Percentiles rank a stretch among this genome's conserved stretches.
Conservation (phyloP, 2,329 filamentous ascomycete species). For the Ilyonectria destructans region DNA sequence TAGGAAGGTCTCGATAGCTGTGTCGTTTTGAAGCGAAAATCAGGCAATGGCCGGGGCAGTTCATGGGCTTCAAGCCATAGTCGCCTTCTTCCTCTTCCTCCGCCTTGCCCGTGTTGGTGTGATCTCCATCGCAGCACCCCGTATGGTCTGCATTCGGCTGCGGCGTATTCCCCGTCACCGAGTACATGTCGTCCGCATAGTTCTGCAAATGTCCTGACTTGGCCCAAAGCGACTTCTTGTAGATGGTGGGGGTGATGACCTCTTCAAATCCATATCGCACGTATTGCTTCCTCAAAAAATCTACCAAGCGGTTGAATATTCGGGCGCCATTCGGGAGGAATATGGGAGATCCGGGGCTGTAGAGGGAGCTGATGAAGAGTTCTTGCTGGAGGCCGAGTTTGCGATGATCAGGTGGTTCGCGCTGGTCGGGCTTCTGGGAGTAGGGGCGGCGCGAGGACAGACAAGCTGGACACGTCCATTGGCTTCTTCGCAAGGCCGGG, state of each 20-base stretch:
- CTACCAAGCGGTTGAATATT: conserved; percentile 87
- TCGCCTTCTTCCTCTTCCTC: conserved; percentile 77
- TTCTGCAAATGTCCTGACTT: conserved; percentile 91
- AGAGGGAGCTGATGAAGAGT: conserved; percentile 84
- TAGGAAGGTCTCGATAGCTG: conserved; percentile 85
- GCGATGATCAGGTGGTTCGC: conserved; percentile 70
- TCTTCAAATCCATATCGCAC: conserved; percentile 89
- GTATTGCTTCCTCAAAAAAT: conserved; percentile 89
- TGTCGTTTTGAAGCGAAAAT: conserved; percentile 83
- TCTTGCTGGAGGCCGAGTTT: conserved; percentile 77
- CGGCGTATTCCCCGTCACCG: conserved; percentile 73
- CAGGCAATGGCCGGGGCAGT: conserved; percentile 90
- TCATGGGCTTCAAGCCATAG: conserved; percentile 93
- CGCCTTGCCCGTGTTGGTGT: conserved; percentile 39
- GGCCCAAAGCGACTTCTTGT: conserved; percentile 90
- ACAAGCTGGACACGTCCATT: conserved; percentile 55
- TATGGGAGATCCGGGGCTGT: conserved; percentile 89
- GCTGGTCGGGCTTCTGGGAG: conserved; percentile 50
- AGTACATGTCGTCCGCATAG: conserved; percentile 94
- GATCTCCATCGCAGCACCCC: conserved; percentile 54
- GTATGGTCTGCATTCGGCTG: conserved; percentile 26
- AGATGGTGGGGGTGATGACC: conserved; percentile 91
- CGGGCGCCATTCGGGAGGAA: conserved; percentile 87
- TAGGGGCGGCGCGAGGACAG: conserved; percentile 51
- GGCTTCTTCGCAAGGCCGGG: conserved; percentile 36